Evolutionary conservation across 2,329 filamentous ascomycete species (phyloP).

Genomic region (Colletotrichum trifolii): DNA sequence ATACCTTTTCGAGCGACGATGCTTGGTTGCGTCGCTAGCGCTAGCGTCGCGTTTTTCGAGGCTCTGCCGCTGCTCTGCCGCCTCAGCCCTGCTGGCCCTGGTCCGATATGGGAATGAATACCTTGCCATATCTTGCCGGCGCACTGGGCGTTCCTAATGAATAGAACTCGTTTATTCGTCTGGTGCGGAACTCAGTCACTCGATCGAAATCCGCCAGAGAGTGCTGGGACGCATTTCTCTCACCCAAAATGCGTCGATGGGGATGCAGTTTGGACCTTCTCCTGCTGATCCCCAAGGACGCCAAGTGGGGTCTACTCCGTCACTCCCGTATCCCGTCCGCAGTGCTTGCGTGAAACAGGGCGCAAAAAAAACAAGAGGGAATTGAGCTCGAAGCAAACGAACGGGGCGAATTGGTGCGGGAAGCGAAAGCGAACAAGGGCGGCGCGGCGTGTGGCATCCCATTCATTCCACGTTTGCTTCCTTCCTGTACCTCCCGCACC

Average conservation of each 20-base stretch:
- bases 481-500: constrained; percentile 3
- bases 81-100: constrained; percentile 12
- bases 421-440: constrained; percentile 1
- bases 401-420: not conserved
- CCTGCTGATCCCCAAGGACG: constrained; percentile 23
- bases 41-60: constrained; percentile 21
- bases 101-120: no score
- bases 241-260: not conserved
- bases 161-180: not conserved
- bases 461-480: no score
- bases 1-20: constrained; percentile 11
- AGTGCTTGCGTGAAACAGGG: constrained; percentile 17
- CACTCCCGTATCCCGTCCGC: constrained; percentile 29
- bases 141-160: constrained; percentile 20
- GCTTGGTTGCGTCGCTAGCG: constrained; percentile 17
- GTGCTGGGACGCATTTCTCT: not conserved
- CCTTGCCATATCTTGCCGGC: not conserved
- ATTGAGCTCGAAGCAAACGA: not conserved
- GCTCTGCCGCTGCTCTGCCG: constrained; percentile 15
- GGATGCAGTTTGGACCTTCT: constrained; percentile 17
- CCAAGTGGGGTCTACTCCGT: constrained; percentile 31
- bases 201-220: not conserved
- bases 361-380: not conserved
- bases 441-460: not conserved
- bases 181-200: constrained; percentile 11